Percentiles rank a stretch among this genome's conserved stretches.
These are phyloP conservation scores for Mycena belliarum DNA, from an alignment of 768 basidiomycete species.

Conservation along the genomic window DNA sequence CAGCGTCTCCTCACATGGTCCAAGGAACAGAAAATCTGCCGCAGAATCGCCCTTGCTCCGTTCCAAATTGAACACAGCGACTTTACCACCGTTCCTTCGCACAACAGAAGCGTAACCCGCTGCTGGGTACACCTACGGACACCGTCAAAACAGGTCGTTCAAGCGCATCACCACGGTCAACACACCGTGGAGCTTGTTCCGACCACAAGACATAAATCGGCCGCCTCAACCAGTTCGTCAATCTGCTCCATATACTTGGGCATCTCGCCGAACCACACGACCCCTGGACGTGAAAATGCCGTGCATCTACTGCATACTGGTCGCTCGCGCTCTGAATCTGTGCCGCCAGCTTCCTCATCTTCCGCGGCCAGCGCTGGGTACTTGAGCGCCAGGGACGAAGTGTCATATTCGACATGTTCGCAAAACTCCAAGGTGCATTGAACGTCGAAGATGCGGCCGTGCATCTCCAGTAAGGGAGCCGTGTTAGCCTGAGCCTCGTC, in stretches of 20 bases:
- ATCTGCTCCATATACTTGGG: constrained; percentile 42
- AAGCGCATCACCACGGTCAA: neutral
- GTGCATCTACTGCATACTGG: constrained; percentile 41
- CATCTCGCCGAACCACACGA: constrained; percentile 61
- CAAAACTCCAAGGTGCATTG: constrained; percentile 47
- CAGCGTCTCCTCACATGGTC: constrained; percentile 47
- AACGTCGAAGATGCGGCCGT: constrained; percentile 58
- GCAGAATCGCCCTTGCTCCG: constrained; percentile 35
- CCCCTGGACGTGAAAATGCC: constrained; percentile 48
- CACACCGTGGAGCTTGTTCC: constrained; percentile 56
- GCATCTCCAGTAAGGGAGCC: constrained; percentile 56
- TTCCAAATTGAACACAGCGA: constrained; percentile 43
- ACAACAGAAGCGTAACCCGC: constrained; percentile 36
- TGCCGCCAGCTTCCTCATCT: neutral
- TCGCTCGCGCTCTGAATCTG: neutral
- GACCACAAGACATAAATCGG: constrained; percentile 54
- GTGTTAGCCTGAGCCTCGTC: constrained; percentile 13
- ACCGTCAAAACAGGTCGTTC: neutral
- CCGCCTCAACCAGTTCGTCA: constrained; percentile 40
- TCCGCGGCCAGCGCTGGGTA: constrained; percentile 38
- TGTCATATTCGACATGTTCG: constrained; percentile 40
- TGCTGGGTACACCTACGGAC: constrained; percentile 44
- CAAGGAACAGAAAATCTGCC: constrained; percentile 50
- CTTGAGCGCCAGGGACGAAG: constrained; percentile 37
- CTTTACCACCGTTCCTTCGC: constrained; percentile 35